Conservation (phyloP, 306 rosid genomes). For the Alnus glutinosa region DNA sequence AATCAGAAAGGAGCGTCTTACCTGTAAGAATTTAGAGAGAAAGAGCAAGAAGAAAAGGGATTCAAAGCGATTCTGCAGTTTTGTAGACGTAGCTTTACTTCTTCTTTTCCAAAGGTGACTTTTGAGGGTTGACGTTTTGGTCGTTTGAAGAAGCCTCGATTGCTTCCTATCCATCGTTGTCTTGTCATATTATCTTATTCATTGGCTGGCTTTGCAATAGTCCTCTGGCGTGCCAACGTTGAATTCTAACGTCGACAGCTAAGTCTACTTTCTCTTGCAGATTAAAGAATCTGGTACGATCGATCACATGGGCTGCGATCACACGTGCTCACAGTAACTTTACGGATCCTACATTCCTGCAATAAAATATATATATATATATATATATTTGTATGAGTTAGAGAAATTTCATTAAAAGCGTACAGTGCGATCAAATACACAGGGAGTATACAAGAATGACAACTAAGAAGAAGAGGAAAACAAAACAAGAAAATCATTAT, state of each 20-base stretch:
- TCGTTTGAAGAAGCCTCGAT: not conserved
- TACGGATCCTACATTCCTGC: too few relatives aligned
- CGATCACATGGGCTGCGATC: not conserved
- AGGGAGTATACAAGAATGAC: too few relatives aligned
- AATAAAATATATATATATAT: too few relatives aligned
- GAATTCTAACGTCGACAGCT: not conserved
- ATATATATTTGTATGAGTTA: too few relatives aligned
- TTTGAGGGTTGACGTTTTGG: not conserved
- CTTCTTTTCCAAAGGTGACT: not conserved
- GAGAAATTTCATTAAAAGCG: too few relatives aligned
- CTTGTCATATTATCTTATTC: not conserved
- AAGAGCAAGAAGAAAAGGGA: slow-evolving; percentile 5
- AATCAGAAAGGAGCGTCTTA: slow-evolving; percentile 20
- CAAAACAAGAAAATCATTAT: too few relatives aligned
- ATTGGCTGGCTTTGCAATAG: not conserved
- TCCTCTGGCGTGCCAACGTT: not conserved
- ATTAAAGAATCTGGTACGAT: not conserved
- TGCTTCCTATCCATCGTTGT: not conserved
- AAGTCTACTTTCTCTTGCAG: not conserved
- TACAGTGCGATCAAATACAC: too few relatives aligned
- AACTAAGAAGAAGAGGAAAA: too few relatives aligned
- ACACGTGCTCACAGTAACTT: too few relatives aligned
- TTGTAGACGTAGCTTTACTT: not conserved
- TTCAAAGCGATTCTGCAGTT: slow-evolving; percentile 18
- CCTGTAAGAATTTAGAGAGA: slow-evolving; percentile 22